A percentile compares a stretch with the other conserved stretches of the same genome.
These are phyloP conservation scores for Boletales sp. DNA, from an alignment of 768 basidiomycete genomes.

Conservation along the genomic window DNA sequence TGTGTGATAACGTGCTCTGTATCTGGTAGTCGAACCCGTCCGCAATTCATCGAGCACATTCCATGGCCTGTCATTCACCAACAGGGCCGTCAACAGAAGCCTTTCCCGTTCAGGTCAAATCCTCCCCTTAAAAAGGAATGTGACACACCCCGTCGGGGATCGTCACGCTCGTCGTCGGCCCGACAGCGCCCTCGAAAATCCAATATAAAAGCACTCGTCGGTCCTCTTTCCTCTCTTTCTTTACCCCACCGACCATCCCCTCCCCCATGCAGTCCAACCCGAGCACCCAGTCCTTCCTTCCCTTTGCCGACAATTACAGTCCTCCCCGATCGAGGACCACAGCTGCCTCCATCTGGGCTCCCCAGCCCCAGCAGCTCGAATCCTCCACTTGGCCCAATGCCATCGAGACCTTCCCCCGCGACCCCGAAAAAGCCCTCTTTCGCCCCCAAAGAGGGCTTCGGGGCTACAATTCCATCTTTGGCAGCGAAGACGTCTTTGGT, in stretches of 20 bases:
- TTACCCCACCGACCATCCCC: conserved; percentile 38
- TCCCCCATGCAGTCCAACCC: conserved; percentile 27
- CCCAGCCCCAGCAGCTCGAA: conserved; percentile 68
- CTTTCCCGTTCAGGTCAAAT: conserved; percentile 27
- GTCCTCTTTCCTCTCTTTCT: conserved; percentile 36
- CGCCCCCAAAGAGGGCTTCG: conserved; percentile 27
- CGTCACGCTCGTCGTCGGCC: conserved; percentile 27
- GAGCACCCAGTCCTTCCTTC: conserved; percentile 25
- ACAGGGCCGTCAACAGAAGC: conserved; percentile 28
- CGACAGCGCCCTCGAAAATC: conserved; percentile 22
- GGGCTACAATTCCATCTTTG: conserved; percentile 20
- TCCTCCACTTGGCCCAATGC: conserved; percentile 60
- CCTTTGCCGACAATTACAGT: conserved; percentile 38
- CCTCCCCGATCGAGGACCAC: conserved; percentile 40
- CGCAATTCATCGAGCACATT: conserved; percentile 12
- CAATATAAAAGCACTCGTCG: conserved; percentile 30
- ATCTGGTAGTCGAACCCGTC: conserved; percentile 25
- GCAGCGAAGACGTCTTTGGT: conserved; percentile 66
- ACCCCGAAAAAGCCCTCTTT: conserved; percentile 40
- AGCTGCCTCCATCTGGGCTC: conserved; percentile 75
- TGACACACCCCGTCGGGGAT: conserved; percentile 25
- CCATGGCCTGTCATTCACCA: conserved; percentile 25
- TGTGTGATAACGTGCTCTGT: neutral
- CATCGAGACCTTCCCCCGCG: conserved; percentile 57
- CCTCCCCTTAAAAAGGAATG: conserved; percentile 31